phyloP scores from a whole-genome alignment of 257 asterid genomes.

The Jasminum sambac region DNA sequence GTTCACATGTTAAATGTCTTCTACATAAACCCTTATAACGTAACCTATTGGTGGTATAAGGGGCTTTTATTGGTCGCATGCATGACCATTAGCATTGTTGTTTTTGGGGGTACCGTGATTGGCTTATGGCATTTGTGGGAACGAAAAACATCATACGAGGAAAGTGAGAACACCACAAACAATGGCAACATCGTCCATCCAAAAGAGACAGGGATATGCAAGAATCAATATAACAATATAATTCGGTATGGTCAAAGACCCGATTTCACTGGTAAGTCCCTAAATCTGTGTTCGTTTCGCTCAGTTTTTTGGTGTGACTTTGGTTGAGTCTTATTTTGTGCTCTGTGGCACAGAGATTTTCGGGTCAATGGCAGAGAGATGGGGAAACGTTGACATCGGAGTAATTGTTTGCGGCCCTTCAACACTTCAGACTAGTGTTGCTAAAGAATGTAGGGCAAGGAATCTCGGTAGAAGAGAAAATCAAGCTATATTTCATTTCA shows the following conservation, averaged over 20 bases:
- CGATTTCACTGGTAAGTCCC: constrained; percentile 57
- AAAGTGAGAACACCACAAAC: constrained; percentile 14
- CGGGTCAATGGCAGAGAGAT: constrained; percentile 41
- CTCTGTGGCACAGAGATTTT: constrained; percentile 51
- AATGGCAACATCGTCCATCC: constrained; percentile 19
- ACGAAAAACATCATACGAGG: constrained; percentile 33
- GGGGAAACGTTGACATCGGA: constrained; percentile 78
- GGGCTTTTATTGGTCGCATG: constrained; percentile 62
- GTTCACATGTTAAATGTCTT: constrained; percentile 41
- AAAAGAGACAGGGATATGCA: constrained; percentile 18
- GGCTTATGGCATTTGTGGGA: constrained; percentile 76
- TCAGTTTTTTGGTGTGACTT: neutral
- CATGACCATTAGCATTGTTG: constrained; percentile 51
- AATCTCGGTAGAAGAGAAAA: constrained; percentile 48
- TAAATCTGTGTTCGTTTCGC: neutral
- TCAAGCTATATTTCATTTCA: constrained; percentile 71
- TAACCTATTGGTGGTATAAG: constrained; percentile 61
- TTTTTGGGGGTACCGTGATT: constrained; percentile 74
- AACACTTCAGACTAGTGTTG: constrained; percentile 65
- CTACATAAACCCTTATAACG: constrained; percentile 59
- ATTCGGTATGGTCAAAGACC: constrained; percentile 71
- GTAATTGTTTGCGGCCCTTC: constrained; percentile 82
- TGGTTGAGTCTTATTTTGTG: neutral
- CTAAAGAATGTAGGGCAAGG: constrained; percentile 61
- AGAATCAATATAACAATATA: constrained; percentile 31